Evolutionary conservation across 2,329 filamentous ascomycete species (phyloP).

Genomic region (Ceratocystis lukuohia): DNA sequence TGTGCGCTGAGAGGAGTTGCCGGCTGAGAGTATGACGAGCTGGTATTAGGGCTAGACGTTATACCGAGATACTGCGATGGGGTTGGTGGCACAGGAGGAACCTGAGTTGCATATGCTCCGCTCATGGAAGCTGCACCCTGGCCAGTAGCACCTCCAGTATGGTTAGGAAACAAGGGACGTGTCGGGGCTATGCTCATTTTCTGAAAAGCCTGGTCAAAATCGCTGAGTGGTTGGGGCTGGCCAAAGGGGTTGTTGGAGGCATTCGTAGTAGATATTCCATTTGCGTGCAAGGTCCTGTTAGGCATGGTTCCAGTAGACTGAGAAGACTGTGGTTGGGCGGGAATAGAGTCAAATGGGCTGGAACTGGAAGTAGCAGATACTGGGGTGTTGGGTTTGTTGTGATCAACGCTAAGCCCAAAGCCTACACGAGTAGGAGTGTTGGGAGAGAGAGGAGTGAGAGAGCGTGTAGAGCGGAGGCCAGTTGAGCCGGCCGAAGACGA

Average conservation of each 20-base stretch:
- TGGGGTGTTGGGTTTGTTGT: slow-evolving; percentile 25
- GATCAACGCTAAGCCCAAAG: slow-evolving; percentile 26
- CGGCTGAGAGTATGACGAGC: slow-evolving; percentile 15
- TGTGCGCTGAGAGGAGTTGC: slow-evolving; percentile 14
- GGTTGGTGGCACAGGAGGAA: slow-evolving; percentile 59
- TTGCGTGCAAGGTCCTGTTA: slow-evolving; percentile 42
- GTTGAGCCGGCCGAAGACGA: not conserved
- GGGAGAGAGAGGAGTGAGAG: slow-evolving; percentile 41
- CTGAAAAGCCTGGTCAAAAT: slow-evolving; percentile 51
- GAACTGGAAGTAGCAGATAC: slow-evolving; percentile 36
- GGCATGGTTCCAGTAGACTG: slow-evolving; percentile 51
- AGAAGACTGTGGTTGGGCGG: slow-evolving; percentile 46
- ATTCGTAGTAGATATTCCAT: slow-evolving; percentile 18
- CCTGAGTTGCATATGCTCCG: slow-evolving; percentile 30
- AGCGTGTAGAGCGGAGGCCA: slow-evolving; percentile 34
- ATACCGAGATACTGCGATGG: slow-evolving; percentile 31
- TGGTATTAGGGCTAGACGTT: slow-evolving; percentile 19
- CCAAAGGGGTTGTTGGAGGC: slow-evolving; percentile 58
- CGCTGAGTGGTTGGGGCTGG: slow-evolving; percentile 31
- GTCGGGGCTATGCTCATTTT: slow-evolving; percentile 26
- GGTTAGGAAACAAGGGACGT: slow-evolving; percentile 59
- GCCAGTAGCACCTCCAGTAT: slow-evolving; percentile 49
- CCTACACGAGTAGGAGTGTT: slow-evolving; percentile 25
- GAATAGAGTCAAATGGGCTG: slow-evolving; percentile 54
- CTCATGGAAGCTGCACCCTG: slow-evolving; percentile 25